Percentiles rank a stretch among this genome's conserved stretches.
Evolutionary conservation across 78 protist genomes (phyloP).

Genomic region (Paratrimastix pyriformis): DNA sequence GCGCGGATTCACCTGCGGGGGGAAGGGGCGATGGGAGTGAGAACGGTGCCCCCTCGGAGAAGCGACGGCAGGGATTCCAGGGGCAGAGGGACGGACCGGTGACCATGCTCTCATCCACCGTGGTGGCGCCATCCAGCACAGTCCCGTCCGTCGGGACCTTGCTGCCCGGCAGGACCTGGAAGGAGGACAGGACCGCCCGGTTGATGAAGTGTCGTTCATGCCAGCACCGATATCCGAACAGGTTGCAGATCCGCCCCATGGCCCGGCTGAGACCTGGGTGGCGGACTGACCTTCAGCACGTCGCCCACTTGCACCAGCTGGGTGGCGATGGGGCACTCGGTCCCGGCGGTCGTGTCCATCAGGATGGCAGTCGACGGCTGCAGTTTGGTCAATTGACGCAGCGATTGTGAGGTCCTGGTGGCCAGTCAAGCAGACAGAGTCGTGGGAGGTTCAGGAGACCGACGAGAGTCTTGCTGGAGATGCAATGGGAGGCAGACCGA

Average conservation of each 20-base stretch:
- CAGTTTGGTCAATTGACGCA: slow-evolving; percentile 44
- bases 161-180: no score
- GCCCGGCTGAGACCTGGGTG: no score
- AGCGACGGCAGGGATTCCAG: no score
- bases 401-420: slow-evolving; percentile 63
- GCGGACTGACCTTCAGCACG: slow-evolving; percentile 65
- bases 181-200: no score
- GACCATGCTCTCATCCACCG: slow-evolving; percentile 76
- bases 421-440: no score
- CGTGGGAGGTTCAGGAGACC: no score
- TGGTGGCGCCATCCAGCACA: slow-evolving; percentile 34
- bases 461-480: no score
- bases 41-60: background rate
- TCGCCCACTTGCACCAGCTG: slow-evolving; percentile 53
- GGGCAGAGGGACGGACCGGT: no score
- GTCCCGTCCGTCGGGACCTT: slow-evolving; percentile 66
- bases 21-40: slow-evolving; percentile 10
- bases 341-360: background rate
- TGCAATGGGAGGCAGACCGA: no score
- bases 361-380: slow-evolving; percentile 45
- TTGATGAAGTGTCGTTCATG: no score
- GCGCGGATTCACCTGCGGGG: slow-evolving; percentile 69
- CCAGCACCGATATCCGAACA: no score
- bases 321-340: background rate
- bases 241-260: no score